These are phyloP conservation scores for Curvularia spicifera DNA, from an alignment of 2,329 filamentous ascomycete genomes.

Conservation along the genomic window DNA sequence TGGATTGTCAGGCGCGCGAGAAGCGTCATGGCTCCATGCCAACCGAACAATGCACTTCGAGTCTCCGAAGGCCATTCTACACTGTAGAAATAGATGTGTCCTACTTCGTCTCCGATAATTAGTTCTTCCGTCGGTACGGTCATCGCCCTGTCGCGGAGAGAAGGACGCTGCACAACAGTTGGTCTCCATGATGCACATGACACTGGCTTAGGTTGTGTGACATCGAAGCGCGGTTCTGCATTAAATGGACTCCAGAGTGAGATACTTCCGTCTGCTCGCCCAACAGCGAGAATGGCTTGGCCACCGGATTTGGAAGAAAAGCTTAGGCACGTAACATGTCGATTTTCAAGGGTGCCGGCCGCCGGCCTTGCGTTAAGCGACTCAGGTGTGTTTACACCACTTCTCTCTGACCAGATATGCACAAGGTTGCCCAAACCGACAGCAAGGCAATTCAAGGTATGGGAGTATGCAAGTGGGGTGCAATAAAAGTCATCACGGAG, in stretches of 20 bases:
- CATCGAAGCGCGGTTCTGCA: slow-evolving; percentile 72
- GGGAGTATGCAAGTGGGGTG: slow-evolving; percentile 84
- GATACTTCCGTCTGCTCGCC: slow-evolving; percentile 77
- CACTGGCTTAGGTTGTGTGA: slow-evolving; percentile 73
- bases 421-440: slow-evolving; percentile 81
- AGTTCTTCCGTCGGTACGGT: slow-evolving; percentile 78
- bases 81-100: slow-evolving; percentile 85
- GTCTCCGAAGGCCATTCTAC: slow-evolving; percentile 76
- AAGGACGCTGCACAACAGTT: slow-evolving; percentile 58
- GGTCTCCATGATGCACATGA: slow-evolving; percentile 85
- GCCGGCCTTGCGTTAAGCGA: slow-evolving; percentile 59
- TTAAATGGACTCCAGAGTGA: slow-evolving; percentile 80
- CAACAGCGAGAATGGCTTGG: slow-evolving; percentile 83
- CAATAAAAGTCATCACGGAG: slow-evolving; percentile 97
- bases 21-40: slow-evolving; percentile 79
- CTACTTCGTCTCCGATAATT: slow-evolving; percentile 82
- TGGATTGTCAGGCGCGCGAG: slow-evolving; percentile 80
- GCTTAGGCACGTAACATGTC: slow-evolving; percentile 79
- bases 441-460: slow-evolving; percentile 75
- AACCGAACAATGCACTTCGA: slow-evolving; percentile 71
- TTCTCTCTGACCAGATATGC: slow-evolving; percentile 85
- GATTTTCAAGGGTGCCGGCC: slow-evolving; percentile 29
- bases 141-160: slow-evolving; percentile 56
- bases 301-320: slow-evolving; percentile 82
- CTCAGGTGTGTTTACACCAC: slow-evolving; percentile 67